Conservation (phyloP, 2,329 filamentous ascomycete genomes). For the Aspergillus quadrilineatus region DNA sequence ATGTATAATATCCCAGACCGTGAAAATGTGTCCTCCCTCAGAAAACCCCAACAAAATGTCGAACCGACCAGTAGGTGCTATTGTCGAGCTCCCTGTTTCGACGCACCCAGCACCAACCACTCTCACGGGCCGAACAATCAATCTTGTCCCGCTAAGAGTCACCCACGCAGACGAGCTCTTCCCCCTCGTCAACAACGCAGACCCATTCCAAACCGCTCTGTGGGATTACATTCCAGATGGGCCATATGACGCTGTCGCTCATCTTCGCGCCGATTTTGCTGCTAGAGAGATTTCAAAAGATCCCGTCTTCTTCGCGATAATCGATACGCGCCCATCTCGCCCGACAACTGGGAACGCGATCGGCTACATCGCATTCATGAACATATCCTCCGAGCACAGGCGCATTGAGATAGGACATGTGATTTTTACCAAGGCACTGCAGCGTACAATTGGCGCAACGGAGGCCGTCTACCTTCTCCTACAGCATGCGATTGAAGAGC, state of each 20-base stretch:
- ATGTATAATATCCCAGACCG: not conserved
- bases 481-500: conserved; percentile 52
- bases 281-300: conserved; percentile 31
- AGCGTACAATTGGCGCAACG: conserved; percentile 57
- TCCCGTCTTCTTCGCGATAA: conserved; percentile 48
- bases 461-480: conserved; percentile 60
- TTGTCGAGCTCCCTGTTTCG: not conserved
- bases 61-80: not conserved
- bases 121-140: conserved; percentile 28
- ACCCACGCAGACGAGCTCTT: conserved; percentile 35
- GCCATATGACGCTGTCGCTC: conserved; percentile 33
- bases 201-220: conserved; percentile 24
- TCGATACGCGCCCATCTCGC: conserved; percentile 32
- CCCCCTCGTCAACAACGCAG: conserved; percentile 25
- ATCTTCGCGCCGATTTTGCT: conserved; percentile 28
- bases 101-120: not conserved
- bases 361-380: conserved; percentile 47
- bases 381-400: conserved; percentile 50
- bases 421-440: conserved; percentile 51
- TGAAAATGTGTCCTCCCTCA: no score
- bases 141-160: conserved; percentile 27
- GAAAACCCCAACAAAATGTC: not conserved
- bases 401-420: conserved; percentile 60
- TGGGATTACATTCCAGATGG: conserved; percentile 46
- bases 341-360: conserved; percentile 34